These are phyloP conservation scores for Globisporangium canariense DNA, from an alignment of 352 stramenopile genomes.

Conservation along the genomic window DNA sequence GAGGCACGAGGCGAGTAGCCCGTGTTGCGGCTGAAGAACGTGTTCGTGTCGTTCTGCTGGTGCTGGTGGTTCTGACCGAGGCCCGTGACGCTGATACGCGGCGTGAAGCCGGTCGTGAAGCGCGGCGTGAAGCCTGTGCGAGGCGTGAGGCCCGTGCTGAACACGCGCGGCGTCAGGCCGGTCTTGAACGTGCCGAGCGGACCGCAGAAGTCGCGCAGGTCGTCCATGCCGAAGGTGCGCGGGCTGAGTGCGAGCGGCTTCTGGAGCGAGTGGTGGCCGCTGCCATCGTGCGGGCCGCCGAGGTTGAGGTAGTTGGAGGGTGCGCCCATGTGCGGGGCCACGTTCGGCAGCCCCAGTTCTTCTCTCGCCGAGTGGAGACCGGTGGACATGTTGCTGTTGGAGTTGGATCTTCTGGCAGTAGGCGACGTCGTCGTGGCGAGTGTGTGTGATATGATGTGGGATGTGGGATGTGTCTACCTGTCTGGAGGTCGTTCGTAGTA, in stretches of 20 bases:
- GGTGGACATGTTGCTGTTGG: conserved; percentile 38
- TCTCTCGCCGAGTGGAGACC: conserved; percentile 70
- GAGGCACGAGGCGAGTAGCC: conserved; percentile 57
- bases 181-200: conserved; percentile 82
- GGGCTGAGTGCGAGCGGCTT: conserved; percentile 78
- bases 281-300: conserved; percentile 29
- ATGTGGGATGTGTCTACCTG: conserved; percentile 5
- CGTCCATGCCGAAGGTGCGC: conserved; percentile 81
- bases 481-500: not conserved
- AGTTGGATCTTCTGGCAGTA: not conserved
- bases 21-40: conserved; percentile 39
- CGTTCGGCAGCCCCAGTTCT: conserved; percentile 61
- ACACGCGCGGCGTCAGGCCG: conserved; percentile 72
- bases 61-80: conserved; percentile 28
- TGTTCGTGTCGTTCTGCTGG: conserved; percentile 35
- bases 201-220: conserved; percentile 79
- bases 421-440: not conserved
- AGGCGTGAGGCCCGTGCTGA: conserved; percentile 76
- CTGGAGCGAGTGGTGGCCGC: conserved; percentile 28
- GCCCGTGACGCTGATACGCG: conserved; percentile 56
- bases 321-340: conserved; percentile 16
- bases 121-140: conserved; percentile 80
- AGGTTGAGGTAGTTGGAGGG: conserved; percentile 20
- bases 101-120: conserved; percentile 77
- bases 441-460: not conserved